A percentile compares a stretch with the other conserved stretches of the same genome.
Evolutionary conservation across 768 basidiomycete species (phyloP).

Genomic region (Russula earlei): DNA sequence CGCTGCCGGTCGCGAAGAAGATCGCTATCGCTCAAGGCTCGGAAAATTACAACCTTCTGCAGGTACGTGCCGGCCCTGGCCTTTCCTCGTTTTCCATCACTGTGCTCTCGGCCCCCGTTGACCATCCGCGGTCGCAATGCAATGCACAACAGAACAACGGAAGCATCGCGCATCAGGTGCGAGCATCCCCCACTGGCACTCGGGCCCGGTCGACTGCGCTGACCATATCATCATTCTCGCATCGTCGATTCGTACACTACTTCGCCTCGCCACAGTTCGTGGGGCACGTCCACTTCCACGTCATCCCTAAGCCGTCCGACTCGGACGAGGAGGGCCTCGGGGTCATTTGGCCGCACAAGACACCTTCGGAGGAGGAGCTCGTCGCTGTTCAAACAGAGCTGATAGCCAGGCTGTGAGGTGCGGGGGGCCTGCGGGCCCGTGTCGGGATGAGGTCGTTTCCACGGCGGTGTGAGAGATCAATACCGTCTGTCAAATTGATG

Average conservation of each 20-base stretch:
- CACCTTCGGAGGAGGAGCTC: conserved; percentile 54
- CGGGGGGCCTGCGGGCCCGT: no score
- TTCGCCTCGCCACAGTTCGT: conserved; percentile 42
- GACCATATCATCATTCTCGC: no score
- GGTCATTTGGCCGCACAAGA: conserved; percentile 68
- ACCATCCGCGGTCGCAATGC: background rate
- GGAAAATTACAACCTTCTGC: conserved; percentile 82
- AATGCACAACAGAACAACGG: conserved; percentile 57
- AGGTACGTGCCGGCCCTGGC: conserved; percentile 29
- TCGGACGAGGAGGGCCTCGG: conserved; percentile 63
- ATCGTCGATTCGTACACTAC: background rate
- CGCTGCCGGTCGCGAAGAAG: conserved; percentile 78
- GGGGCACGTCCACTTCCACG: conserved; percentile 86
- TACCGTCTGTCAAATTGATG: no score
- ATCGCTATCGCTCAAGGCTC: conserved; percentile 66
- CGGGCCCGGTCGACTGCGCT: no score
- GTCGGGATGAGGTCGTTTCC: no score
- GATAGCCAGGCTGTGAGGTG: conserved; percentile 43
- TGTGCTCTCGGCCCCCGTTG: background rate
- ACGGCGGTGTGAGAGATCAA: no score
- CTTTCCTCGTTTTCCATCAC: background rate
- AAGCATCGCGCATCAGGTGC: conserved; percentile 38
- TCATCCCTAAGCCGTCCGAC: conserved; percentile 80
- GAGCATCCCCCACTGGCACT: no score
- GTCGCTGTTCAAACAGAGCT: conserved; percentile 49